These are phyloP conservation scores for Actinidia arguta DNA, from an alignment of 179 eudicot species.

Conservation along the genomic window DNA sequence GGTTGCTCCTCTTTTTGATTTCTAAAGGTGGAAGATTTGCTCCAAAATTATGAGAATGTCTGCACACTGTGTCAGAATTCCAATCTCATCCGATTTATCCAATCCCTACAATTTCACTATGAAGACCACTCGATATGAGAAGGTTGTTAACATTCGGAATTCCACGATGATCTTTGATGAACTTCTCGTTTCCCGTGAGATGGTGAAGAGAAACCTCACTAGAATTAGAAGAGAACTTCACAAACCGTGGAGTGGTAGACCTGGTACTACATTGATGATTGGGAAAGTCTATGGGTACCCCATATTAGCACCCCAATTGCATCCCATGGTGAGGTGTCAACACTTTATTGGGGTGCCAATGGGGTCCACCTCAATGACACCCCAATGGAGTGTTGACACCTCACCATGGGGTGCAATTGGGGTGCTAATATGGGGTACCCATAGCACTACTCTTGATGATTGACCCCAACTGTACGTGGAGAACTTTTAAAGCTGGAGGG, in stretches of 20 bases:
- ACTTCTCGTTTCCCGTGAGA: conserved; percentile 64
- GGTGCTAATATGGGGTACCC: too few species aligned
- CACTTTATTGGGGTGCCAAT: conserved; percentile 55
- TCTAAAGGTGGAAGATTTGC: conserved; percentile 58
- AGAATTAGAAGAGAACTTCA: conserved; percentile 70
- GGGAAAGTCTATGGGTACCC: too few species aligned
- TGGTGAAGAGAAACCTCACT: conserved; percentile 69
- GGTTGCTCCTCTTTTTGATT: background rate
- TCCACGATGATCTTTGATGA: conserved; percentile 67
- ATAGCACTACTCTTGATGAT: too few species aligned
- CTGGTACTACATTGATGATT: too few species aligned
- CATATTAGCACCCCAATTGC: too few species aligned
- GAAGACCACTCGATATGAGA: conserved; percentile 56
- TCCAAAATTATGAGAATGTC: conserved; percentile 58
- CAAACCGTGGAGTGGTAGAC: conserved; percentile 69
- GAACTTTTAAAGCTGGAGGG: conserved; percentile 57
- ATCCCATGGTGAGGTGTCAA: conserved; percentile 60
- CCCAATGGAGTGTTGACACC: too few species aligned
- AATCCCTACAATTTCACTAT: conserved; percentile 63
- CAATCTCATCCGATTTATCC: conserved; percentile 58
- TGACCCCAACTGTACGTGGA: conserved; percentile 58
- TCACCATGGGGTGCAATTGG: too few species aligned
- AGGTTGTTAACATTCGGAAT: conserved; percentile 67
- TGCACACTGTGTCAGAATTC: conserved; percentile 69
- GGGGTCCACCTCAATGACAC: too few species aligned